phyloP scores from a whole-genome alignment of 768 basidiomycete species.

The Stropharia rugosoannulata region DNA sequence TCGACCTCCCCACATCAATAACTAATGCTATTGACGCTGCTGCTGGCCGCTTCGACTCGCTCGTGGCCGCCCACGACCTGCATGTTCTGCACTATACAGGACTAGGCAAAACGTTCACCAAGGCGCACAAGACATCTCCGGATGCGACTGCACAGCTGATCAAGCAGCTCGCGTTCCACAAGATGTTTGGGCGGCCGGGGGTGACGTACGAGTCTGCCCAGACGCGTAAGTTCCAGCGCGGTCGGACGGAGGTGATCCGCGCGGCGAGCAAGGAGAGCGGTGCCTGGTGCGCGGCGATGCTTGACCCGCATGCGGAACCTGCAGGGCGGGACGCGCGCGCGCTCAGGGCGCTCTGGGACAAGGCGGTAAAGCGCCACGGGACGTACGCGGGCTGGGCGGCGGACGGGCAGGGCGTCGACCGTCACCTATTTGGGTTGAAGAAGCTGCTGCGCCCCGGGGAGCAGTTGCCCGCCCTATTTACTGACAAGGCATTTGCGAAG shows the following conservation, averaged over 20 bases:
- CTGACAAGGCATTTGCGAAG: constrained; percentile 63
- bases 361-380: constrained; percentile 79
- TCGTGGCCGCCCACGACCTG: constrained; percentile 79
- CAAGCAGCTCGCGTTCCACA: constrained; percentile 94
- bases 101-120: constrained; percentile 88
- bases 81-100: constrained; percentile 83
- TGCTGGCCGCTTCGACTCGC: constrained; percentile 67
- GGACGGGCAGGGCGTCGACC: constrained; percentile 91
- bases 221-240: constrained; percentile 87
- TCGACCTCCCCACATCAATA: constrained; percentile 60
- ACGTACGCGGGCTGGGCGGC: constrained; percentile 91
- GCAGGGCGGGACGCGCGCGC: constrained; percentile 18
- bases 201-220: constrained; percentile 94
- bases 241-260: constrained; percentile 94
- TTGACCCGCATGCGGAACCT: constrained; percentile 39
- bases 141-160: constrained; percentile 96
- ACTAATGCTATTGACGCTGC: constrained; percentile 54
- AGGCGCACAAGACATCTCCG: constrained; percentile 79
- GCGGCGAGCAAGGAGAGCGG: constrained; percentile 80
- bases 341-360: constrained; percentile 67
- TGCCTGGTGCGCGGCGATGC: constrained; percentile 90
- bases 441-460: constrained; percentile 77
- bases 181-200: constrained; percentile 72
- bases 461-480: constrained; percentile 69
- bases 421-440: constrained; percentile 94